A percentile compares a stretch with the other conserved stretches of the same genome.
Conservation (phyloP, 179 eudicot genomes). For the Silene coronaria region DNA sequence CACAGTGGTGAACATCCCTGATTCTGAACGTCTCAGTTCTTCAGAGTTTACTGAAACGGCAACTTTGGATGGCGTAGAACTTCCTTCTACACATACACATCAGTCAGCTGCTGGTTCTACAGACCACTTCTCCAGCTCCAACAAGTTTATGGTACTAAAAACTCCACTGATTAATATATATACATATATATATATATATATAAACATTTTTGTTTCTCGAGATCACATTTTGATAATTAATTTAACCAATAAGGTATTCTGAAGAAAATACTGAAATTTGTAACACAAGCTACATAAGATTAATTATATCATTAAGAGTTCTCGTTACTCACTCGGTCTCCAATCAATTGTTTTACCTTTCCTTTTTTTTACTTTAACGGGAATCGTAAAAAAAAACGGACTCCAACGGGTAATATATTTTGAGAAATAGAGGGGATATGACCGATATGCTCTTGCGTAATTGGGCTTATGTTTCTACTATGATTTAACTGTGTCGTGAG, state of each 20-base stretch:
- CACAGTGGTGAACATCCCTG: neutral
- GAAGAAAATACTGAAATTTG: neutral
- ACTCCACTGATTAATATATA: neutral
- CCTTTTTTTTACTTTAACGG: no score
- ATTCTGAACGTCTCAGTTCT: neutral
- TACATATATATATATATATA: no score
- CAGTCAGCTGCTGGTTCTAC: slow-evolving; percentile 8
- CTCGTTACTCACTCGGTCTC: no score
- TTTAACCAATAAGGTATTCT: neutral
- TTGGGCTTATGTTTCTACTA: neutral
- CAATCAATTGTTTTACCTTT: no score
- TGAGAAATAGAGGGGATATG: no score
- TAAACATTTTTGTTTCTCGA: neutral
- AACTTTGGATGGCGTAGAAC: slow-evolving; percentile 3
- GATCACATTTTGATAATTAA: neutral
- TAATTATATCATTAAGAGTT: no score
- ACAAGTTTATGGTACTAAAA: slow-evolving; percentile 3
- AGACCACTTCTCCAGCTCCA: neutral
- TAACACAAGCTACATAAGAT: no score
- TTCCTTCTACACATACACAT: slow-evolving; percentile 5
- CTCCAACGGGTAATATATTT: no score
- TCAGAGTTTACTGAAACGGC: neutral
- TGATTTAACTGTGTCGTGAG: neutral
- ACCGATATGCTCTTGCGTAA: neutral
- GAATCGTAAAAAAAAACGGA: no score